A percentile compares a stretch with the other conserved stretches of the same genome.
These are phyloP conservation scores for Corynespora cassiicola DNA, from an alignment of 2,329 filamentous ascomycete species.

Conservation along the genomic window DNA sequence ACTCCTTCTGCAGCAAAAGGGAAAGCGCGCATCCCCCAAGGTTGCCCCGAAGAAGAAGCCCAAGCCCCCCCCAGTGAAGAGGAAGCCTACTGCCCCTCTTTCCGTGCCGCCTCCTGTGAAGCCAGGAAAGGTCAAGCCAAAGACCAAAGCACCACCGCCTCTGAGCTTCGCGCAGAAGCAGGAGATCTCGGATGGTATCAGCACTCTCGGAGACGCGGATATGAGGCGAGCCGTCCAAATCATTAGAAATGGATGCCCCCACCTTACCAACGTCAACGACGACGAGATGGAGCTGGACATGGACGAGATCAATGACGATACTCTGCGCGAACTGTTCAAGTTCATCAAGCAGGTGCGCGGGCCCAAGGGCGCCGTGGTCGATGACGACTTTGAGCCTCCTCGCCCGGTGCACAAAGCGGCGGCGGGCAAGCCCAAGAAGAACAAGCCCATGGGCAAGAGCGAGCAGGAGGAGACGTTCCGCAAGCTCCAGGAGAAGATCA, in stretches of 20 bases:
- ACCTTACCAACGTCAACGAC: constrained; percentile 64
- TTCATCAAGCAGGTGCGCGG: constrained; percentile 56
- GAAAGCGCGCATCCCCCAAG: constrained; percentile 64
- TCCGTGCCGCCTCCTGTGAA: constrained; percentile 36
- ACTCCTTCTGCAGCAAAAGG: constrained; percentile 39
- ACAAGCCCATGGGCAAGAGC: constrained; percentile 77
- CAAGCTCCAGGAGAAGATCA: constrained; percentile 65
- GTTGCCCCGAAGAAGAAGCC: constrained; percentile 55
- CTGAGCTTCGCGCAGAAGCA: constrained; percentile 85
- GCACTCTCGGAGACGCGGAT: constrained; percentile 77
- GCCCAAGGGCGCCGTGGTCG: constrained; percentile 47
- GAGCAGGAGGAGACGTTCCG: constrained; percentile 74
- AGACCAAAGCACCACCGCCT: constrained; percentile 66
- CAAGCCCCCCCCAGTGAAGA: no score
- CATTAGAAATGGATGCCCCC: constrained; percentile 82
- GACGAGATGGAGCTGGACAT: constrained; percentile 72
- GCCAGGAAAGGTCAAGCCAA: constrained; percentile 52
- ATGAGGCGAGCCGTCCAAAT: constrained; percentile 84
- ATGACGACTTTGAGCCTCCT: constrained; percentile 59
- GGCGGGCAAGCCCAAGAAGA: constrained; percentile 69
- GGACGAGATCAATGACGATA: constrained; percentile 62
- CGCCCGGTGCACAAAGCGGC: constrained; percentile 43
- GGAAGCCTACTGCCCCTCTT: constrained; percentile 36
- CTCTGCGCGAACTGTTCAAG: constrained; percentile 62
- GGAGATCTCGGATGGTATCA: constrained; percentile 85